Conservation (phyloP, 371 early-diverging fungal species). For the Zancudomyces culisetae region DNA sequence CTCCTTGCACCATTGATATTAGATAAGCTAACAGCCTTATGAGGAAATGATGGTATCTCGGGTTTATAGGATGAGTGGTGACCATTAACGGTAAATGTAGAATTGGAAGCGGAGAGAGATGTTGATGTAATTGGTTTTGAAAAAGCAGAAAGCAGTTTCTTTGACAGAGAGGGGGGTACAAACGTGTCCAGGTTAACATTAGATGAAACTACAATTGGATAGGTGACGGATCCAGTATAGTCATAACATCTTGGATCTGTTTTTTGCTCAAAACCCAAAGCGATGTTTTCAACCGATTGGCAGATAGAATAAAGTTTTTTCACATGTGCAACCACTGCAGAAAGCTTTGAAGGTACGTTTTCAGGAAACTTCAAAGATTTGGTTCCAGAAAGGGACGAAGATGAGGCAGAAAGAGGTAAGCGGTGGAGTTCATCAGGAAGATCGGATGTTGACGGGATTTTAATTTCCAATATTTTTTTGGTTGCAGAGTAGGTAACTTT, state of each 20-base stretch:
- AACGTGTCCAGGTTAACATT: slow-evolving; percentile 6
- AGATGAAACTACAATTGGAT: slow-evolving; percentile 13
- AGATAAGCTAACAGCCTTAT: background rate
- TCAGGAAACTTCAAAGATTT: background rate
- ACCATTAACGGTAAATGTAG: background rate
- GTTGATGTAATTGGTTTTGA: slow-evolving; percentile 4
- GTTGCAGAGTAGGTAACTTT: slow-evolving; percentile 5
- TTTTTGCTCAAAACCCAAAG: slow-evolving; percentile 8
- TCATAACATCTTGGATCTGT: background rate
- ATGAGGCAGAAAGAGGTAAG: slow-evolving; percentile 6
- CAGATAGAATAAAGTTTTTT: slow-evolving; percentile 6
- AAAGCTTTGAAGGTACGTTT: slow-evolving; percentile 7
- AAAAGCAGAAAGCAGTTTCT: background rate
- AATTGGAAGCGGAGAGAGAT: background rate
- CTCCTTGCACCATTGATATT: background rate
- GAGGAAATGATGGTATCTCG: slow-evolving; percentile 2
- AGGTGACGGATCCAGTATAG: slow-evolving; percentile 11
- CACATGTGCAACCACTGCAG: slow-evolving; percentile 11
- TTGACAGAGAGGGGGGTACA: slow-evolving; percentile 12
- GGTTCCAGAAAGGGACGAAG: background rate
- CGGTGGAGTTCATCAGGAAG: slow-evolving; percentile 24
- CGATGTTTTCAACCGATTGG: slow-evolving; percentile 4
- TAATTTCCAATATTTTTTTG: slow-evolving; percentile 6
- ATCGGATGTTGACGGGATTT: slow-evolving; percentile 14
- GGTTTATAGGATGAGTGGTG: slow-evolving; percentile 5